phyloP scores from a whole-genome alignment of 78 protist genomes.

The Planoprotostelium fungivorum region DNA sequence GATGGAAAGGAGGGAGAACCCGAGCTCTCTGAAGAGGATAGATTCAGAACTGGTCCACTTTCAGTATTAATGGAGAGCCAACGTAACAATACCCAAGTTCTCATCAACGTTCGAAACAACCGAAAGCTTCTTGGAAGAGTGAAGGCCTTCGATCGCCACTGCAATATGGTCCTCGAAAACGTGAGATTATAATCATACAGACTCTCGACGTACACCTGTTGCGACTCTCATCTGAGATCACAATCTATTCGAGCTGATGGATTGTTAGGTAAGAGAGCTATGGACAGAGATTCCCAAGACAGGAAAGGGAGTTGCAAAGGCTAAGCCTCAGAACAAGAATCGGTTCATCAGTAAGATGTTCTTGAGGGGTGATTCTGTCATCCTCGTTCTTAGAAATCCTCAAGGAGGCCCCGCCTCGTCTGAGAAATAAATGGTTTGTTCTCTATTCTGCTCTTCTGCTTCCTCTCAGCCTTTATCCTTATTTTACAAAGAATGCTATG shows the following conservation, averaged over 20 bases:
- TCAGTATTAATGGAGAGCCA: constrained; percentile 90
- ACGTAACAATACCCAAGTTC: constrained; percentile 77
- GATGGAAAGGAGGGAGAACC: neutral
- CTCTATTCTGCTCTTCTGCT: no score
- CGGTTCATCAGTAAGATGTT: constrained; percentile 96
- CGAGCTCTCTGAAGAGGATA: constrained; percentile 65
- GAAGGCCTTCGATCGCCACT: constrained; percentile 98
- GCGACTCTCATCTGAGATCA: no score
- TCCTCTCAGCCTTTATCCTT: no score
- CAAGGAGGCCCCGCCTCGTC: constrained; percentile 34
- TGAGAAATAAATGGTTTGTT: constrained; percentile 6
- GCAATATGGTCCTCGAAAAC: constrained; percentile 97
- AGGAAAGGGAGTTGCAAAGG: constrained; percentile 80
- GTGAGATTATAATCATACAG: constrained; percentile 21
- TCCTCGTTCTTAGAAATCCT: constrained; percentile 93
- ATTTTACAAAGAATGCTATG: no score
- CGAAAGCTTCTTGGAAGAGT: constrained; percentile 93
- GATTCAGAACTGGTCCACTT: constrained; percentile 91
- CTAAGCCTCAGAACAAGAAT: constrained; percentile 91
- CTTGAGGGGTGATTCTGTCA: constrained; percentile 98
- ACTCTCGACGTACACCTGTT: no score
- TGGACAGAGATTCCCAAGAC: constrained; percentile 94
- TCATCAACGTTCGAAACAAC: constrained; percentile 96
- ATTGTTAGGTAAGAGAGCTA: constrained; percentile 87
- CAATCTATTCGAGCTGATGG: no score